phyloP scores from a whole-genome alignment of 768 basidiomycete genomes.

The Hydnum rufescens region DNA sequence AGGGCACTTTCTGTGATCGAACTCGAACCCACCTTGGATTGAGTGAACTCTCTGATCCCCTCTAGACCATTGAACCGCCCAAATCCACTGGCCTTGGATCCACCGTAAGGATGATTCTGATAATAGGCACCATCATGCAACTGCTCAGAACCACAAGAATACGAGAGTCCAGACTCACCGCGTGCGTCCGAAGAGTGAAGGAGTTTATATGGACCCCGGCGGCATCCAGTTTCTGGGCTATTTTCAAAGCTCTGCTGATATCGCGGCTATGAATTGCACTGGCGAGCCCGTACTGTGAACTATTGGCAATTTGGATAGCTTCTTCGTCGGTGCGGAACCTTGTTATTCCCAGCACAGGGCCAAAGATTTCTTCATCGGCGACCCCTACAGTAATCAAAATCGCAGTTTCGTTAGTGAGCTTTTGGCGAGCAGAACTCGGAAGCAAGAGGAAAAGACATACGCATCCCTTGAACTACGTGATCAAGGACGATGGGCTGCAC shows the following conservation, averaged over 20 bases:
- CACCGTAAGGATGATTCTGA: not conserved
- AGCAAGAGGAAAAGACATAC: no score
- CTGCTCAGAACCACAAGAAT: no score
- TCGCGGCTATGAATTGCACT: no score
- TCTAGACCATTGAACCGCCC: conserved; percentile 1
- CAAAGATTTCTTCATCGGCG: not conserved
- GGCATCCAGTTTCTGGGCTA: not conserved
- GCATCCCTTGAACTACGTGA: conserved; percentile 62
- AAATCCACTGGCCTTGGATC: not conserved
- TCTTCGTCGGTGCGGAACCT: conserved; percentile 92
- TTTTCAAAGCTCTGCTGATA: no score
- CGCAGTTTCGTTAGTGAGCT: no score
- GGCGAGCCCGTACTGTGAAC: no score
- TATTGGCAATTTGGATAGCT: conserved; percentile 66
- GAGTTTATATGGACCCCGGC: not conserved
- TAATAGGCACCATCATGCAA: not conserved
- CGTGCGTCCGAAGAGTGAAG: not conserved
- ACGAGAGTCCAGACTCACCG: no score
- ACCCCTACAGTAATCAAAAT: conserved; percentile 1
- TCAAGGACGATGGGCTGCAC: conserved; percentile 42
- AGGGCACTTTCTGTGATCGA: no score
- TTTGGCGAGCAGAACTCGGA: no score
- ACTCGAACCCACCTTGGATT: conserved; percentile 1
- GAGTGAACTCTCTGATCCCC: not conserved
- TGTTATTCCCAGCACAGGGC: not conserved